phyloP scores from a whole-genome alignment of 768 basidiomycete genomes.

The Thelephora ganbajun region DNA sequence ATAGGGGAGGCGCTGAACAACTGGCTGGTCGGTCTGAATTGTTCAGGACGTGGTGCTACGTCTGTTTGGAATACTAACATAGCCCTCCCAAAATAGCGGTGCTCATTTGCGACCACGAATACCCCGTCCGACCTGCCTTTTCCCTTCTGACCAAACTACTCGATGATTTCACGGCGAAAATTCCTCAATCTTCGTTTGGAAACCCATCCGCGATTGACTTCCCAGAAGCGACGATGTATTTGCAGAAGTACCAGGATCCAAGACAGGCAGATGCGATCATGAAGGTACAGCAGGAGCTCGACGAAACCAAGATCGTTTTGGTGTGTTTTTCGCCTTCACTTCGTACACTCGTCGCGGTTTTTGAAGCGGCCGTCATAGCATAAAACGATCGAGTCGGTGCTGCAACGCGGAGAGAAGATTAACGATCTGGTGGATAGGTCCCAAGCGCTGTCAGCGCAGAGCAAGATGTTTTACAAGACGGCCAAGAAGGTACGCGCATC shows the following conservation, averaged over 20 bases:
- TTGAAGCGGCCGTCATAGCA: slow-evolving; percentile 38
- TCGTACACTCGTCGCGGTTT: background rate
- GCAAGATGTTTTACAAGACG: slow-evolving; percentile 99
- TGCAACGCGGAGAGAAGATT: slow-evolving; percentile 92
- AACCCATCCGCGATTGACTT: slow-evolving; percentile 61
- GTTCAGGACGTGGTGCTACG: background rate
- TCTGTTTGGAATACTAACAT: slow-evolving; percentile 3
- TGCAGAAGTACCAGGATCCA: slow-evolving; percentile 93
- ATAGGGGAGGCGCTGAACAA: slow-evolving; percentile 74
- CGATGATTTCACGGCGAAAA: slow-evolving; percentile 79
- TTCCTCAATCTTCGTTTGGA: slow-evolving; percentile 55
- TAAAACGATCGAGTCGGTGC: slow-evolving; percentile 96
- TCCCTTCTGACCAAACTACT: slow-evolving; percentile 86
- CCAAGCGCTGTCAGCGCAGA: slow-evolving; percentile 73
- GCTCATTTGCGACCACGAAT: slow-evolving; percentile 90
- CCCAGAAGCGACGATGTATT: slow-evolving; percentile 60
- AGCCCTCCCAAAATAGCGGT: slow-evolving; percentile 38
- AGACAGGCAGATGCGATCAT: slow-evolving; percentile 95
- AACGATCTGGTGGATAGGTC: slow-evolving; percentile 93
- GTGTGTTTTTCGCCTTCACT: slow-evolving; percentile 30
- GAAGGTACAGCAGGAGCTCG: slow-evolving; percentile 94
- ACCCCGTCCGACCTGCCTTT: slow-evolving; percentile 93
- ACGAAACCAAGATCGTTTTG: slow-evolving; percentile 97
- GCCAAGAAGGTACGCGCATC: slow-evolving; percentile 76
- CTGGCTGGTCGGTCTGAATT: slow-evolving; percentile 50